phyloP scores from a whole-genome alignment of 2,329 filamentous ascomycete genomes.

The Colletotrichum liriopes region DNA sequence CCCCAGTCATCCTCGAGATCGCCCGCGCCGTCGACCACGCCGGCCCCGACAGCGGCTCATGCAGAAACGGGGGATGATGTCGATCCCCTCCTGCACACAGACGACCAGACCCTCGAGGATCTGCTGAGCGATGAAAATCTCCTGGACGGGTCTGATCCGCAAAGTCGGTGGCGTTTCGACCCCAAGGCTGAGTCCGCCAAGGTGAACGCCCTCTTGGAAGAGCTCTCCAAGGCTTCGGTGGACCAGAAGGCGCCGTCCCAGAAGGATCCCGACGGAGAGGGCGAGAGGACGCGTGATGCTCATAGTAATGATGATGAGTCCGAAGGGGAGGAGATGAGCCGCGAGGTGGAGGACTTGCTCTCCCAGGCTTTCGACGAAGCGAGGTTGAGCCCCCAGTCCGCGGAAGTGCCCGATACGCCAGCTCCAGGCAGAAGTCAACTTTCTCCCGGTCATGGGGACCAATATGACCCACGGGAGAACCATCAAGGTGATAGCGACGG shows the following conservation, averaged over 20 bases:
- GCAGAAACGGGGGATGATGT: constrained; percentile 48
- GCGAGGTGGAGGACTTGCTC: constrained; percentile 62
- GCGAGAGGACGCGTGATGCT: constrained; percentile 22
- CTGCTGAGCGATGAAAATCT: constrained; percentile 62
- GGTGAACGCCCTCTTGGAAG: constrained; percentile 56
- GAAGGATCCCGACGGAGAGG: not conserved
- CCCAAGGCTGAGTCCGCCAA: constrained; percentile 50
- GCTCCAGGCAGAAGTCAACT: not conserved
- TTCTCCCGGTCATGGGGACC: not conserved
- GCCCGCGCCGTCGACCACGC: constrained; percentile 3
- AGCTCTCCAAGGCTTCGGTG: constrained; percentile 48
- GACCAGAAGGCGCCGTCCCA: constrained; percentile 5
- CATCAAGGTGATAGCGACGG: constrained; percentile 41
- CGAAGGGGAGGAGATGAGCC: constrained; percentile 65
- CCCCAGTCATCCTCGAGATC: constrained; percentile 21
- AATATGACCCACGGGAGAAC: constrained; percentile 10
- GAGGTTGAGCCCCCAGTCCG: constrained; percentile 50
- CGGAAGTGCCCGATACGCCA: constrained; percentile 15
- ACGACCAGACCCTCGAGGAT: constrained; percentile 69
- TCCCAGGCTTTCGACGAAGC: constrained; percentile 63
- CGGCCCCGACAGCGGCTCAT: not conserved
- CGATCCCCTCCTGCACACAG: constrained; percentile 60
- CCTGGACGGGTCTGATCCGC: constrained; percentile 50
- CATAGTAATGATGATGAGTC: constrained; percentile 59
- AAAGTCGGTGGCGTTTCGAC: constrained; percentile 47